Evolutionary conservation across 2,329 filamentous ascomycete genomes (phyloP).

Genomic region (Diaporthe velutina): DNA sequence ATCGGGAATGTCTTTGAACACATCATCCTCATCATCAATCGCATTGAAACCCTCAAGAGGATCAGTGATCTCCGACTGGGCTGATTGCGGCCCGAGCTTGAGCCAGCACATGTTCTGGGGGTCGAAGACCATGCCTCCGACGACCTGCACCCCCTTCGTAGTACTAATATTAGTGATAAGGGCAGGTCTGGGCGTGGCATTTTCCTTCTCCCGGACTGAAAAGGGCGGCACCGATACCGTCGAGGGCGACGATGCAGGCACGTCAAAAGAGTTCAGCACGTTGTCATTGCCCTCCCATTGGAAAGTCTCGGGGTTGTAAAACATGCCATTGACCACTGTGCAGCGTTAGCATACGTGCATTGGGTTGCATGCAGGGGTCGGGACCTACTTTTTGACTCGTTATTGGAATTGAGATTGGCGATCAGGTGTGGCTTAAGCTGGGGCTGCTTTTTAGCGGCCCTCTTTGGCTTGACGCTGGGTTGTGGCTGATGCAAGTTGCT

Average conservation of each 20-base stretch:
- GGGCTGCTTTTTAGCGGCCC: slow-evolving; percentile 65
- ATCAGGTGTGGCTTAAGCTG: slow-evolving; percentile 88
- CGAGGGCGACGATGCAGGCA: slow-evolving; percentile 64
- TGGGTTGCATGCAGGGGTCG: background rate
- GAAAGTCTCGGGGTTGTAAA: slow-evolving; percentile 88
- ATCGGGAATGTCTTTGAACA: slow-evolving; percentile 95
- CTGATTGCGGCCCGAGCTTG: slow-evolving; percentile 72
- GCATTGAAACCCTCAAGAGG: slow-evolving; percentile 76
- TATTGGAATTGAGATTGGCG: slow-evolving; percentile 80
- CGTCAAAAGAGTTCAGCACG: slow-evolving; percentile 82
- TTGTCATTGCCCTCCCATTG: slow-evolving; percentile 98
- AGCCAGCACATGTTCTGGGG: slow-evolving; percentile 98
- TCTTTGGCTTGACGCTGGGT: slow-evolving; percentile 64
- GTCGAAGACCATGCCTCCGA: slow-evolving; percentile 99
- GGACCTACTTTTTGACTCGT: slow-evolving; percentile 84
- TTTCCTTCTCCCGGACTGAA: slow-evolving; percentile 67
- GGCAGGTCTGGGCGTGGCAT: slow-evolving; percentile 74
- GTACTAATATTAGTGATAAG: slow-evolving; percentile 92
- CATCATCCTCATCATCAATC: slow-evolving; percentile 89
- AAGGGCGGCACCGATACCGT: slow-evolving; percentile 60
- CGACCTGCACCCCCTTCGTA: slow-evolving; percentile 89
- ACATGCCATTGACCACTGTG: slow-evolving; percentile 92
- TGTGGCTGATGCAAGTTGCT: slow-evolving; percentile 60
- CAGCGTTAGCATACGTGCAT: slow-evolving; percentile 31
- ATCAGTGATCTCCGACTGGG: slow-evolving; percentile 65